A percentile compares a stretch with the other conserved stretches of the same genome.
Conservation (phyloP, 139 green algal genomes). For the Ulvella scutata region DNA sequence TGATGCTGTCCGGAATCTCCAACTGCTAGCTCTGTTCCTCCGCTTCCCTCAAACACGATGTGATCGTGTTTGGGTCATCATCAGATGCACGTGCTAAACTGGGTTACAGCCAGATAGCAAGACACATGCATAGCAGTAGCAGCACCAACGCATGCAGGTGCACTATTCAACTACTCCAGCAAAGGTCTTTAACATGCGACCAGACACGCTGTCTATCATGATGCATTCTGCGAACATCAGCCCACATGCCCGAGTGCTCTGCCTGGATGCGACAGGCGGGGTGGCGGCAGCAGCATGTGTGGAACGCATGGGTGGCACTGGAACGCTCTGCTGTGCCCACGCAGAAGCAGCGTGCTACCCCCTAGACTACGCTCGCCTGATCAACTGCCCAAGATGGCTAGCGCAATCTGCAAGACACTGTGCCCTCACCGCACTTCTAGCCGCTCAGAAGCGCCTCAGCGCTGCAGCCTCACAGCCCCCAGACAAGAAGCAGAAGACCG, state of each 20-base stretch:
- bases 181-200: conserved; percentile 43
- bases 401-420: neutral
- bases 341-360: neutral
- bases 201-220: conserved; percentile 53
- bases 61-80: too few relatives aligned
- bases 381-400: neutral
- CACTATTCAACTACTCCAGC: conserved; percentile 22
- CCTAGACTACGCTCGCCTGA: conserved; percentile 6
- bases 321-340: conserved; percentile 27
- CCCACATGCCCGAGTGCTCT: conserved; percentile 30
- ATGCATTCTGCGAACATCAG: conserved; percentile 57
- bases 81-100: too few relatives aligned
- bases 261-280: conserved; percentile 13
- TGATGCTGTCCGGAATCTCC: too few relatives aligned
- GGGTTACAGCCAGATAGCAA: too few relatives aligned
- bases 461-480: too few relatives aligned
- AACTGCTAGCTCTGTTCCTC: too few relatives aligned
- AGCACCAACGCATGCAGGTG: conserved; percentile 8
- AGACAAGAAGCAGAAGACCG: too few relatives aligned
- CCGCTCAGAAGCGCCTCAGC: neutral
- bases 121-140: too few relatives aligned
- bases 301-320: conserved; percentile 57
- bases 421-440: neutral
- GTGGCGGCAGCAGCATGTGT: conserved; percentile 29
- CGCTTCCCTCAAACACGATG: too few relatives aligned